These are phyloP conservation scores for Candida yuanshanica DNA, from an alignment of 805 yeast species.

Conservation along the genomic window DNA sequence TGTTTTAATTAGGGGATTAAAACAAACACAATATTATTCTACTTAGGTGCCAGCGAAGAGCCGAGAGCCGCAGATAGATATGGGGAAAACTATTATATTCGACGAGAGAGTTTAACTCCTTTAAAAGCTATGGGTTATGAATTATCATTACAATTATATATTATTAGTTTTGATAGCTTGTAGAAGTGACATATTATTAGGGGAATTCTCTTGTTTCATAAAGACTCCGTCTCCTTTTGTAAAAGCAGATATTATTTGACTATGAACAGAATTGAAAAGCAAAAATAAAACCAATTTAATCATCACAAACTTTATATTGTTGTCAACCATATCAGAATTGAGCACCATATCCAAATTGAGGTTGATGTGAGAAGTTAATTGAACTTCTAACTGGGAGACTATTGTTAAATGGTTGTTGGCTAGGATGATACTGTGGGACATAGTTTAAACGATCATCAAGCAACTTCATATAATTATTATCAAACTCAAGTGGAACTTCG, in stretches of 20 bases:
- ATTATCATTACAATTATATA: background rate
- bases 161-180: background rate
- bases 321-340: background rate
- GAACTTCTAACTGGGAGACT: background rate
- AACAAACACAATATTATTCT: no score
- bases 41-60: no score
- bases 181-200: background rate
- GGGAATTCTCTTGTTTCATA: no score
- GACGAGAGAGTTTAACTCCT: no score
- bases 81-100: no score
- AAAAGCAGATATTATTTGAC: no score
- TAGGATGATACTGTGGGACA: background rate
- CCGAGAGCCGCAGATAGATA: no score
- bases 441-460: background rate
- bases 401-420: background rate
- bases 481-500: background rate
- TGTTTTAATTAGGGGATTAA: no score
- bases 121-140: background rate
- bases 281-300: background rate
- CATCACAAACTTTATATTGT: background rate
- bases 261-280: background rate
- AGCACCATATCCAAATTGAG: background rate
- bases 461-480: background rate
- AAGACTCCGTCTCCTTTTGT: background rate
- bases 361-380: background rate